Evolutionary conservation across 1,139 yeast species (phyloP).

Genomic region (Candida sp.): DNA sequence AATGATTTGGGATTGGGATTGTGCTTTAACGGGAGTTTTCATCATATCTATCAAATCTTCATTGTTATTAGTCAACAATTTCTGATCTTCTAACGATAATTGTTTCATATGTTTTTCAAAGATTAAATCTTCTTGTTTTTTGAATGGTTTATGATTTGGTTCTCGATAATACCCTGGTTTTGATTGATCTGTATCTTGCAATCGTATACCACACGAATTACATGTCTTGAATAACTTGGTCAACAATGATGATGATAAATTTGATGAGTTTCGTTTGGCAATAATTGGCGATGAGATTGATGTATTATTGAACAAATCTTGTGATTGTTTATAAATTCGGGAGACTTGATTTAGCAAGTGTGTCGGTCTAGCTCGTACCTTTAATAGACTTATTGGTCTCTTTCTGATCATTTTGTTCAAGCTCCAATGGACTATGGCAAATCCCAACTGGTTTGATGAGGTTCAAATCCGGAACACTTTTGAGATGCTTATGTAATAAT

Average conservation of each 20-base stretch:
- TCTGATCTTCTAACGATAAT: slow-evolving; percentile 22
- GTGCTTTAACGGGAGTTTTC: slow-evolving; percentile 4
- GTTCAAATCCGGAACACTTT: too few relatives aligned
- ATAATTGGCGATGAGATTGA: neutral
- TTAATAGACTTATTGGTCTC: too few relatives aligned
- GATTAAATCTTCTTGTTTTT: slow-evolving; percentile 18
- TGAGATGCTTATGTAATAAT: too few relatives aligned
- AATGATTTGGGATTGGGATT: neutral
- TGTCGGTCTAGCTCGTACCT: too few relatives aligned
- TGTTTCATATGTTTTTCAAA: slow-evolving; percentile 15
- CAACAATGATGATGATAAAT: slow-evolving; percentile 1
- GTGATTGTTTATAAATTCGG: too few relatives aligned
- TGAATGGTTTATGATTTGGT: slow-evolving; percentile 8
- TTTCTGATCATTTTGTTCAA: too few relatives aligned
- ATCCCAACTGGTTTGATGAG: too few relatives aligned
- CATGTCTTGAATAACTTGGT: slow-evolving; percentile 18
- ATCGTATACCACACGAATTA: slow-evolving; percentile 50
- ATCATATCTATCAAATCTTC: slow-evolving; percentile 1
- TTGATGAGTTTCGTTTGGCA: neutral
- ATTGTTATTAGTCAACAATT: slow-evolving; percentile 18
- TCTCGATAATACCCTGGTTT: slow-evolving; percentile 40
- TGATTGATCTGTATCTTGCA: slow-evolving; percentile 36
- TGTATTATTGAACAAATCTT: too few relatives aligned
- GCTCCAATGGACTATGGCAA: too few relatives aligned
- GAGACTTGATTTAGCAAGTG: too few relatives aligned